These are phyloP conservation scores for Talaromyces sp. DNA, from an alignment of 2,329 filamentous ascomycete genomes.

Conservation along the genomic window DNA sequence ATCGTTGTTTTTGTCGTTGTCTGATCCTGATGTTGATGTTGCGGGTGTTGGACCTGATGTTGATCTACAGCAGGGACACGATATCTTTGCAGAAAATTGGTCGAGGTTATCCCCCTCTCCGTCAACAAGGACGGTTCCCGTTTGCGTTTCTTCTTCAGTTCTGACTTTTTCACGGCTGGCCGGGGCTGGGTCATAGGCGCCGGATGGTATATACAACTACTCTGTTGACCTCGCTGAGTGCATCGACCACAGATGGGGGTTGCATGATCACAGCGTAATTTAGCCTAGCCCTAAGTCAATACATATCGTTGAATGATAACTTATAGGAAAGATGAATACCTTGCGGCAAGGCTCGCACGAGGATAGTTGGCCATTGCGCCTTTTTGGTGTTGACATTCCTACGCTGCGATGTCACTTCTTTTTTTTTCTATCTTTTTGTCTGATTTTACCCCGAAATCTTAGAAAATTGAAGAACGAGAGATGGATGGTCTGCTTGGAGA, in stretches of 20 bases:
- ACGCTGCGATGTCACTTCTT: neutral
- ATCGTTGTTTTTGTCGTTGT: no score
- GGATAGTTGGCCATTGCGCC: constrained; percentile 16
- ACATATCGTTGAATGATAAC: neutral
- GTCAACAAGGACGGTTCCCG: constrained; percentile 3
- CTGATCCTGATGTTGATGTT: neutral
- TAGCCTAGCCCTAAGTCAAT: constrained; percentile 14
- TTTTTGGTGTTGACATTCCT: constrained; percentile 5
- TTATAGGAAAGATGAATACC: neutral
- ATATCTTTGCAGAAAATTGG: constrained; percentile 9
- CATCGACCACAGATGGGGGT: constrained; percentile 20
- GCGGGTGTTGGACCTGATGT: neutral
- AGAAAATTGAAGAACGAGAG: neutral
- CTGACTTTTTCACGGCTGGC: neutral
- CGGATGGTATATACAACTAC: constrained; percentile 18
- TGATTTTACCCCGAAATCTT: neutral
- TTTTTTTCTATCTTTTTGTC: neutral
- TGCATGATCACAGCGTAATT: constrained; percentile 23
- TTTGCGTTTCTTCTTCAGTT: constrained; percentile 9
- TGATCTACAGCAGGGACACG: constrained; percentile 1
- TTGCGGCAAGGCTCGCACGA: constrained; percentile 25
- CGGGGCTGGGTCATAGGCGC: constrained; percentile 16
- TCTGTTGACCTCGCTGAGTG: constrained; percentile 11
- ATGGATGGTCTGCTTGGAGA: neutral
- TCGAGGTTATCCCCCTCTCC: constrained; percentile 5